Evolutionary conservation across 2,329 filamentous ascomycete genomes (phyloP), one percentile per base, ranked within the genome.

Genomic region (Sarocladiaceae sp.): DNA sequence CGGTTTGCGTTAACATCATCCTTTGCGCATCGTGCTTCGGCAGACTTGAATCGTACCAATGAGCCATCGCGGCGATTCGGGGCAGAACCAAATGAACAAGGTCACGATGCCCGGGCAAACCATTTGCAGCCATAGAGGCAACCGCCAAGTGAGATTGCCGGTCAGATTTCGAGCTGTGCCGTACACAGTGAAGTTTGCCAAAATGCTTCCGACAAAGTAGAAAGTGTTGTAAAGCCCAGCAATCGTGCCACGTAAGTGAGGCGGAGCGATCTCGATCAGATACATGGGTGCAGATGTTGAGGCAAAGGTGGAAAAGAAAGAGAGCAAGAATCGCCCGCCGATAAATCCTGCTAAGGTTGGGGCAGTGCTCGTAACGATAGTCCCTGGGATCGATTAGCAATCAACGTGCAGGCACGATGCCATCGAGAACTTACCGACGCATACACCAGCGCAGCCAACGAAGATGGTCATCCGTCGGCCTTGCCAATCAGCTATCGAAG

Each of bases 261-360:
- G 77, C 46, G 81, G 79, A 0, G 76, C 68, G 44, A 80, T 74
- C 55, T 83, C 79, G 16, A 77, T 73, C 9, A 79, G 68, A 50
- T 79, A 80, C 7, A 77, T 68, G 0, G 79, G 78, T 0, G 76
- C 77, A 1, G 77, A 74, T 2, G 72, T 70, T 11, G 72, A 67
- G 2, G 73, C 71, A 43, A 80, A 74, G 1, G 73, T 70, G 23
- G 78, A 74, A 42, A 78, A 78, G 51, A 73, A 75, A 2, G 67
- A 67, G 6, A 74, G 55, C 1, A 74, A 50, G 51, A 73, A 74
- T 5, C 72, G 64, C 1, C 70, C 69, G 13, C 64, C 74, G 56
- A 80, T 76, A 53, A 80, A 77, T 9, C 9, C 26, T 7, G 26
- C 7, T 29, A 29, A 13, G 13, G 26, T 29, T 9, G 26, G 26